A percentile compares a stretch with the other conserved stretches of the same genome.
Evolutionary conservation across 2,329 filamentous ascomycete genomes (phyloP).

Genomic region (Ascochyta pisi): DNA sequence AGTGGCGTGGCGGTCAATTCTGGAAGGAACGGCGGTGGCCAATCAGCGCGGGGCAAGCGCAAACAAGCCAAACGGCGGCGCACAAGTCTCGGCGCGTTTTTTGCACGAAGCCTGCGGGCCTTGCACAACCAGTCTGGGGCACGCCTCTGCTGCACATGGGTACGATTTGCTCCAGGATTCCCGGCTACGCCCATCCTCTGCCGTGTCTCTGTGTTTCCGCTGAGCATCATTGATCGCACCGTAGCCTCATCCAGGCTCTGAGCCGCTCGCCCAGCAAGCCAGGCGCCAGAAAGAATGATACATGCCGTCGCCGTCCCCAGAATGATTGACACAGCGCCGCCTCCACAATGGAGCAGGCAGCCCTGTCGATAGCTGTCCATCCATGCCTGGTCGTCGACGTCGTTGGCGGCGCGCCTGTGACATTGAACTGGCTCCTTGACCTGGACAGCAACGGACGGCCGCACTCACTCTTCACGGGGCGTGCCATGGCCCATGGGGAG

Average conservation of each 20-base stretch:
- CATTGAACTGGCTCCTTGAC: constrained; percentile 10
- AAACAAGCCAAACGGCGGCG: constrained; percentile 16
- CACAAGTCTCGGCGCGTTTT: background rate
- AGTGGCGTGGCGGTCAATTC: constrained; percentile 29
- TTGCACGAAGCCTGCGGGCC: constrained; percentile 1
- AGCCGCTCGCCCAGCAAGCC: constrained; percentile 23
- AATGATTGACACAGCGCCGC: constrained; percentile 26
- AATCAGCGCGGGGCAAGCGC: constrained; percentile 25
- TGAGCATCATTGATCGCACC: constrained; percentile 26
- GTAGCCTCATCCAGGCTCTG: constrained; percentile 27
- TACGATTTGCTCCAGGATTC: constrained; percentile 39
- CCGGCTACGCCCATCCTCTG: constrained; percentile 35
- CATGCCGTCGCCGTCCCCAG: constrained; percentile 25
- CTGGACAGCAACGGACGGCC: constrained; percentile 18
- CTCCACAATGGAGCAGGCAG: constrained; percentile 15
- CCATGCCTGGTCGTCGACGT: constrained; percentile 2
- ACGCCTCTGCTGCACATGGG: constrained; percentile 25
- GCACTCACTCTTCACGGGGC: constrained; percentile 22
- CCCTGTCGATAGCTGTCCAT: constrained; percentile 1
- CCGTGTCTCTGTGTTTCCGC: constrained; percentile 25
- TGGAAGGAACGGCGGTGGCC: constrained; percentile 25
- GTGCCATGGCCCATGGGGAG: constrained; percentile 11
- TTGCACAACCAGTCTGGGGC: constrained; percentile 15
- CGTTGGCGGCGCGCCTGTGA: constrained; percentile 19
- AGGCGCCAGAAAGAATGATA: constrained; percentile 26